Percentiles rank a stretch among this genome's conserved stretches.
These are phyloP conservation scores for Metschnikowia dekortorum DNA, from an alignment of 805 yeast genomes.

Conservation along the genomic window DNA sequence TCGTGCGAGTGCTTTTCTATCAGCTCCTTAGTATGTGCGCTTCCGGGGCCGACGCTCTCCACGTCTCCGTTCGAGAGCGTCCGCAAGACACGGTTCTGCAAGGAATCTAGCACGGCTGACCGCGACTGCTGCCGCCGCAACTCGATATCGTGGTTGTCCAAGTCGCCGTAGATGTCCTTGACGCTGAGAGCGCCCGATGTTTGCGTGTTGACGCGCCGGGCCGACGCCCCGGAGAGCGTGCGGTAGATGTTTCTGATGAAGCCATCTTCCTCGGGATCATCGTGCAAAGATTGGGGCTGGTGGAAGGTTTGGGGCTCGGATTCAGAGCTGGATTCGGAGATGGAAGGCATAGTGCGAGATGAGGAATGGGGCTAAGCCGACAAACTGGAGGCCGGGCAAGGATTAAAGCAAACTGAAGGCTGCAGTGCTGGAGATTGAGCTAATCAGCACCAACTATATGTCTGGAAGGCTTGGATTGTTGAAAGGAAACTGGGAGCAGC, in stretches of 20 bases:
- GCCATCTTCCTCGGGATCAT: neutral
- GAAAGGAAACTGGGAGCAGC: too few relatives aligned
- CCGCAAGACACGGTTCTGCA: conserved; percentile 23
- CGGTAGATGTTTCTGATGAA: conserved; percentile 5
- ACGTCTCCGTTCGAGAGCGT: conserved; percentile 13
- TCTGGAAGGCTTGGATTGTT: too few relatives aligned
- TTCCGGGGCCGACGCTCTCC: conserved; percentile 12
- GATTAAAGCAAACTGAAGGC: too few relatives aligned
- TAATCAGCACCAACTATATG: too few relatives aligned
- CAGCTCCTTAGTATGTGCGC: neutral
- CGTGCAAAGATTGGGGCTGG: neutral
- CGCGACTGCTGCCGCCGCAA: conserved; percentile 42
- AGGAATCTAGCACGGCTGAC: conserved; percentile 39
- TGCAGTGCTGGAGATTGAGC: too few relatives aligned
- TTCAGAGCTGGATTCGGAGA: neutral
- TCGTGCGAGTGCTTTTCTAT: neutral
- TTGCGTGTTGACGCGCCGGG: conserved; percentile 6
- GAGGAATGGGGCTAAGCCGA: too few relatives aligned
- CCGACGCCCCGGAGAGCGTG: conserved; percentile 8
- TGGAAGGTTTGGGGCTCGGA: neutral
- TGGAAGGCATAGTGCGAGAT: neutral
- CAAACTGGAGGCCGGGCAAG: too few relatives aligned
- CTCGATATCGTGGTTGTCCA: conserved; percentile 32
- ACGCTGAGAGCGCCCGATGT: conserved; percentile 23
- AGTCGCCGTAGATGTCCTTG: conserved; percentile 39